These are phyloP conservation scores for Polyporus tsugae DNA, from an alignment of 1,284 basidiomycete species.

Conservation along the genomic window DNA sequence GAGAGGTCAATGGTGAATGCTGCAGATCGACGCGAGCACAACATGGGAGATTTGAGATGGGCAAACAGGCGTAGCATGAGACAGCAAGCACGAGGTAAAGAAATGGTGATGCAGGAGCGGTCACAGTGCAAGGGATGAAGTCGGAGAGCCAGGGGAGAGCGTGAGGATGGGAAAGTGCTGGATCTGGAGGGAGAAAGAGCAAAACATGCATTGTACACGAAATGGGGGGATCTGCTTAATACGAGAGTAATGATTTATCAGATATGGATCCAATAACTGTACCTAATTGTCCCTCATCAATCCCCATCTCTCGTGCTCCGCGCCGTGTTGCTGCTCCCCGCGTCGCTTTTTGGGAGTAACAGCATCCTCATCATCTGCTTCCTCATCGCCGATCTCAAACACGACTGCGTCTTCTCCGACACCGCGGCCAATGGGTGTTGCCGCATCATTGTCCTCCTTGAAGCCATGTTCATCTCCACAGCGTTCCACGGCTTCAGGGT, in stretches of 20 bases:
- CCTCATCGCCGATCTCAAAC: constrained; percentile 93
- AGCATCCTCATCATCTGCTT: constrained; percentile 68
- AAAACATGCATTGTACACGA: too few relatives aligned
- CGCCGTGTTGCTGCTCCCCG: constrained; percentile 53
- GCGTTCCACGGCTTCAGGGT: constrained; percentile 76
- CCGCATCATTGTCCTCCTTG: constrained; percentile 72
- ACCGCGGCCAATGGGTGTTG: constrained; percentile 70
- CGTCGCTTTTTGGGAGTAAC: constrained; percentile 56
- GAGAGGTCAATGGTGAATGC: too few relatives aligned
- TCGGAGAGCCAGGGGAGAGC: too few relatives aligned
- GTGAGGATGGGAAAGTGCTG: too few relatives aligned
- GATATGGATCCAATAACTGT: constrained; percentile 37
- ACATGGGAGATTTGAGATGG: too few relatives aligned
- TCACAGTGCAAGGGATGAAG: too few relatives aligned
- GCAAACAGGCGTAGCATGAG: too few relatives aligned
- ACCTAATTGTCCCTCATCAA: constrained; percentile 58
- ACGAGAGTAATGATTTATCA: constrained; percentile 50
- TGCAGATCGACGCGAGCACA: too few relatives aligned
- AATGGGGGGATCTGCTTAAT: too few relatives aligned
- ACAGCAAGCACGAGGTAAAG: too few relatives aligned
- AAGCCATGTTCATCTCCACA: constrained; percentile 53
- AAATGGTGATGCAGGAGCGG: too few relatives aligned
- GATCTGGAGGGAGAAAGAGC: too few relatives aligned
- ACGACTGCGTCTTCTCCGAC: constrained; percentile 80
- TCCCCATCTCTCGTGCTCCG: constrained; percentile 65